phyloP scores from a whole-genome alignment of 2,329 filamentous ascomycete species.

The Aspergillus transmontanensis region DNA sequence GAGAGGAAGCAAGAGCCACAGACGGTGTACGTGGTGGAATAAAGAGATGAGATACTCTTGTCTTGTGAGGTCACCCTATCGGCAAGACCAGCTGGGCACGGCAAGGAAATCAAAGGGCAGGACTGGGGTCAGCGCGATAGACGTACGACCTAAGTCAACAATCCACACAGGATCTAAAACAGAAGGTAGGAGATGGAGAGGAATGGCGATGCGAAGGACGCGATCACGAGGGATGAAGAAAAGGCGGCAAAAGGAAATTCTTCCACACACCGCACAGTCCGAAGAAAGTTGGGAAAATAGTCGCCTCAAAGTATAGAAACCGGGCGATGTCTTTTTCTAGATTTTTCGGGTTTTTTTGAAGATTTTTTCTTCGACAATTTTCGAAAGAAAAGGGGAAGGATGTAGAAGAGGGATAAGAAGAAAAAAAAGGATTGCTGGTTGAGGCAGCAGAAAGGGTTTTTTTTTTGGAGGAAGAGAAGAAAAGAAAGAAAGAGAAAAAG shows the following conservation, averaged over 20 bases:
- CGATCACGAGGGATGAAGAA: conserved; percentile 20
- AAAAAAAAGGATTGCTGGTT: conserved; percentile 27
- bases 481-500: conserved; percentile 28
- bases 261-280: conserved; percentile 28
- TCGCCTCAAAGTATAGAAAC: conserved; percentile 11
- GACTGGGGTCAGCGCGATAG: conserved; percentile 5
- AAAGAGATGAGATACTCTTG: not conserved
- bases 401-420: conserved; percentile 26
- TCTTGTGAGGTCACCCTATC: not conserved
- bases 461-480: conserved; percentile 16
- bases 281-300: conserved; percentile 15
- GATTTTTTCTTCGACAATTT: conserved; percentile 33
- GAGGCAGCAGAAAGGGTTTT: conserved; percentile 30
- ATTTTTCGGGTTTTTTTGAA: conserved; percentile 46
- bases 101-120: not conserved
- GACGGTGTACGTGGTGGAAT: not conserved
- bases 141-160: conserved; percentile 16
- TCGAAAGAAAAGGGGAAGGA: conserved; percentile 34
- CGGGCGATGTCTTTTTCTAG: conserved; percentile 30
- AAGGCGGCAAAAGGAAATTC: conserved; percentile 24
- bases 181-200: conserved; percentile 6
- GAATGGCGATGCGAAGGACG: conserved; percentile 12
- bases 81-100: not conserved
- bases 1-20: not conserved
- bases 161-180: conserved; percentile 4